A percentile compares a stretch with the other conserved stretches of the same genome.
phyloP scores from a whole-genome alignment of 1,139 yeast genomes.

The Kurtzmaniella quercitrusa region DNA sequence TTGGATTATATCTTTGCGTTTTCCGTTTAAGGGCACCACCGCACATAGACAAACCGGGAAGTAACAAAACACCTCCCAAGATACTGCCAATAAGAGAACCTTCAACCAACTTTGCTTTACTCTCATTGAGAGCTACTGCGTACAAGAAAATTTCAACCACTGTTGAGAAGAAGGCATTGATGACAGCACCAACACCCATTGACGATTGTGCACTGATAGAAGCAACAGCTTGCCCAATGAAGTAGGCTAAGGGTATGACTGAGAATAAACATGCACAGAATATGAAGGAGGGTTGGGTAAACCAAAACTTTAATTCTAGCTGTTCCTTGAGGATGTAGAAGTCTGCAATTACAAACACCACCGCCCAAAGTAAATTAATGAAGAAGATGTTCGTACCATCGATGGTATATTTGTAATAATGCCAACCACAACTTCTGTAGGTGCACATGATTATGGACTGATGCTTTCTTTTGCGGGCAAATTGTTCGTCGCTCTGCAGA shows the following conservation, averaged over 20 bases:
- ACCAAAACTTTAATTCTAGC: constrained; percentile 41
- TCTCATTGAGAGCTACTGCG: constrained; percentile 83
- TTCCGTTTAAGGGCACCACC: constrained; percentile 90
- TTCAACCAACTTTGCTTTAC: constrained; percentile 87
- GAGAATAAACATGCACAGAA: constrained; percentile 78
- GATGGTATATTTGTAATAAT: constrained; percentile 91
- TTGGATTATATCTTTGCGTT: constrained; percentile 92
- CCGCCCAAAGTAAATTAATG: constrained; percentile 76
- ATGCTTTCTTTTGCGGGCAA: constrained; percentile 23
- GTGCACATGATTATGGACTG: constrained; percentile 67
- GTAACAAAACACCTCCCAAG: constrained; percentile 81
- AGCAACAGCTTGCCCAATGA: constrained; percentile 98
- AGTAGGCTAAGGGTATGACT: constrained; percentile 90
- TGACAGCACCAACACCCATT: constrained; percentile 99
- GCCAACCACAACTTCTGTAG: constrained; percentile 85
- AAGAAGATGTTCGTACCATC: constrained; percentile 95
- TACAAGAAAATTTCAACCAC: constrained; percentile 89
- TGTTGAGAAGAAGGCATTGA: constrained; percentile 95
- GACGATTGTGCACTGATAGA: constrained; percentile 97
- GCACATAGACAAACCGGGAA: constrained; percentile 96
- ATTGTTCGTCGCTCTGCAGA: constrained; percentile 18
- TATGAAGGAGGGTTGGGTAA: constrained; percentile 59
- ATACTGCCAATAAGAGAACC: constrained; percentile 97
- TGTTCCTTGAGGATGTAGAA: constrained; percentile 59
- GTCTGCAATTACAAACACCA: constrained; percentile 78